Percentiles rank a stretch among this genome's conserved stretches.
Conservation (phyloP, 768 basidiomycete genomes). For the Lactifluus piperatus region DNA sequence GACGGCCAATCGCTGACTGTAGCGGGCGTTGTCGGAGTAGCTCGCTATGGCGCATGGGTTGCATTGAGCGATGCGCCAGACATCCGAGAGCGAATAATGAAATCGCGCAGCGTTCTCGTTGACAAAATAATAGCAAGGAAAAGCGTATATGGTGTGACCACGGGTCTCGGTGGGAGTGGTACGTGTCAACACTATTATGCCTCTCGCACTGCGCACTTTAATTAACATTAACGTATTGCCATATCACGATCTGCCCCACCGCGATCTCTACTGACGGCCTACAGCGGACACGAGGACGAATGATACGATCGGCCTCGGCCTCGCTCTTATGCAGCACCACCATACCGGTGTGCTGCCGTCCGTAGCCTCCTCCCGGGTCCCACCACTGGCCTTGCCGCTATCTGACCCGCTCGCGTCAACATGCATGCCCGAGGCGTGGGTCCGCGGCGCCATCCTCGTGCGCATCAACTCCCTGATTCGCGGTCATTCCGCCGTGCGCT, state of each 20-base stretch:
- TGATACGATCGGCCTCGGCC: constrained; percentile 60
- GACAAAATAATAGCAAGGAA: constrained; percentile 59
- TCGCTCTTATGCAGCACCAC: constrained; percentile 75
- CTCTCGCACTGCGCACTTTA: no score
- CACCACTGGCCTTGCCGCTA: constrained; percentile 53
- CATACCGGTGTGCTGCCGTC: constrained; percentile 68
- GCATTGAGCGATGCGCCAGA: constrained; percentile 39
- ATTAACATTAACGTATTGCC: neutral
- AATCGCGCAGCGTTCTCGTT: constrained; percentile 53
- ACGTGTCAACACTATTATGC: constrained; percentile 7
- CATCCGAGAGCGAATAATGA: constrained; percentile 44
- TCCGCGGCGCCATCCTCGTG: constrained; percentile 80
- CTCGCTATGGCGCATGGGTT: constrained; percentile 51
- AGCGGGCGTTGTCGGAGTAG: constrained; percentile 67
- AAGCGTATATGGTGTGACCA: constrained; percentile 78
- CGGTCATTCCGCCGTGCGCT: constrained; percentile 80
- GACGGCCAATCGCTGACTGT: constrained; percentile 68
- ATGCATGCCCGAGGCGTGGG: constrained; percentile 82
- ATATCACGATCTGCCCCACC: neutral
- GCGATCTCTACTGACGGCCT: neutral
- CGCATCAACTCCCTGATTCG: constrained; percentile 86
- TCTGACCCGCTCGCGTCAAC: constrained; percentile 56
- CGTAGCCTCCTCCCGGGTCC: constrained; percentile 22
- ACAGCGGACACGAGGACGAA: constrained; percentile 82
- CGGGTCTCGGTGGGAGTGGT: constrained; percentile 81